Conservation (phyloP, 192 early-diverging fungal species). For the Gamsiella multidivaricata region DNA sequence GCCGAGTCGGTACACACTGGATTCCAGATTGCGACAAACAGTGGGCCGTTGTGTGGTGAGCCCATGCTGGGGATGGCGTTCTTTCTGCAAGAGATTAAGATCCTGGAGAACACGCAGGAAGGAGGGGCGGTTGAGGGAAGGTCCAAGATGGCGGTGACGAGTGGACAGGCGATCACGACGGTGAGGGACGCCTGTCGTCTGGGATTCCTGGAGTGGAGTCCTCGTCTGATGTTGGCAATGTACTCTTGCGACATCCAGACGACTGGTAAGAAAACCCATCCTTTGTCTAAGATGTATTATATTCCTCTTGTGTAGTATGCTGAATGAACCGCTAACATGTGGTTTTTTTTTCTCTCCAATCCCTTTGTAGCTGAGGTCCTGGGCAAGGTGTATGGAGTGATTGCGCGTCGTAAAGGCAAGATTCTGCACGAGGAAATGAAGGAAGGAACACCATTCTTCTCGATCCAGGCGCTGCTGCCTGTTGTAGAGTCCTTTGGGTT, state of each 20-base stretch:
- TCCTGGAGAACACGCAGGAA: conserved; percentile 30
- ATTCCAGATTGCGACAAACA: conserved; percentile 92
- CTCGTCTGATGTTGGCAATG: conserved; percentile 94
- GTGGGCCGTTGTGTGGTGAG: conserved; percentile 94
- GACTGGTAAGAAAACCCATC: conserved; percentile 63
- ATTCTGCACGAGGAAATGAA: conserved; percentile 96
- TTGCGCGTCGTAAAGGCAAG: conserved; percentile 89
- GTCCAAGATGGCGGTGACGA: conserved; percentile 49
- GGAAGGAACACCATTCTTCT: conserved; percentile 97
- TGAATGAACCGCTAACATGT: too few species aligned
- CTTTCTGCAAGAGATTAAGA: conserved; percentile 74
- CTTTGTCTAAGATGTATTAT: neutral
- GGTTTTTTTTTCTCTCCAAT: conserved; percentile 13
- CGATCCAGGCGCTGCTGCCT: conserved; percentile 86
- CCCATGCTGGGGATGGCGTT: conserved; percentile 89
- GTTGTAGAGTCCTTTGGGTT: conserved; percentile 99
- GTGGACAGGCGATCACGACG: conserved; percentile 91
- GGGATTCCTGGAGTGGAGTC: conserved; percentile 93
- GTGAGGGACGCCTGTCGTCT: conserved; percentile 84
- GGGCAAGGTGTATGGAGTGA: conserved; percentile 95
- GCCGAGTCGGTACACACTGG: conserved; percentile 87
- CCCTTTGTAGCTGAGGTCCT: conserved; percentile 85
- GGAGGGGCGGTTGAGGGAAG: conserved; percentile 55
- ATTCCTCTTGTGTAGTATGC: too few species aligned
- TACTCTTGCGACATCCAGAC: conserved; percentile 98